phyloP scores from a whole-genome alignment of 1,284 basidiomycete genomes.

The Flammula alnicola region DNA sequence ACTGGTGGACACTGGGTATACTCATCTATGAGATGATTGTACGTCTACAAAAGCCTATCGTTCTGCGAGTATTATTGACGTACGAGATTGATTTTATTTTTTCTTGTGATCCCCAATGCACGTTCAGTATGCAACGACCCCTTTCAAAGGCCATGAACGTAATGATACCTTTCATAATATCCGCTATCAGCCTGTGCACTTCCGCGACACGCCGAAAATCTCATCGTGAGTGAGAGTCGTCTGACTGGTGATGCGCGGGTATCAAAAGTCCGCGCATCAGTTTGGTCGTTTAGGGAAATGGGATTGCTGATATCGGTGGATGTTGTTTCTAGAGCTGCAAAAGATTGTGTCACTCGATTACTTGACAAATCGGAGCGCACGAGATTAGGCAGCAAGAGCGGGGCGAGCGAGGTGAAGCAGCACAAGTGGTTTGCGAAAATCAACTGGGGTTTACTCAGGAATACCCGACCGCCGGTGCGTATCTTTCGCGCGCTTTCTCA shows the following conservation, averaged over 20 bases:
- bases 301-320: slow-evolving; percentile 27
- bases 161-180: slow-evolving; percentile 98
- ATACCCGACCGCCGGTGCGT: slow-evolving; percentile 91
- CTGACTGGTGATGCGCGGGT: slow-evolving; percentile 39
- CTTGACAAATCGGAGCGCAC: slow-evolving; percentile 94
- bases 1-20: slow-evolving; percentile 99
- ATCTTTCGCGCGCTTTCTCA: neutral
- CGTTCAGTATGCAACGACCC: slow-evolving; percentile 91
- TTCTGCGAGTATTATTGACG: slow-evolving; percentile 35
- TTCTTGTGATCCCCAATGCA: slow-evolving; percentile 26
- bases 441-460: slow-evolving; percentile 95
- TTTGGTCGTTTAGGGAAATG: slow-evolving; percentile 22
- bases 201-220: slow-evolving; percentile 86
- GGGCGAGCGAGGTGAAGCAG: slow-evolving; percentile 97
- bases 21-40: slow-evolving; percentile 99
- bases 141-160: slow-evolving; percentile 96
- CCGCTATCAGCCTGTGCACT: slow-evolving; percentile 84
- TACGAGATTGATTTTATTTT: slow-evolving; percentile 26
- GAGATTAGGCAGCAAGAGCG: slow-evolving; percentile 88
- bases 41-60: slow-evolving; percentile 45
- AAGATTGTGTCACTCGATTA: slow-evolving; percentile 86
- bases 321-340: slow-evolving; percentile 65
- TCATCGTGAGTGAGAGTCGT: slow-evolving; percentile 72
- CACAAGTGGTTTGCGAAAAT: slow-evolving; percentile 98
- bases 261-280: slow-evolving; percentile 33